Percentiles rank a stretch among this genome's conserved stretches.
These are phyloP conservation scores for Septoria petroselini DNA, from an alignment of 2,329 filamentous ascomycete genomes.

Conservation along the genomic window DNA sequence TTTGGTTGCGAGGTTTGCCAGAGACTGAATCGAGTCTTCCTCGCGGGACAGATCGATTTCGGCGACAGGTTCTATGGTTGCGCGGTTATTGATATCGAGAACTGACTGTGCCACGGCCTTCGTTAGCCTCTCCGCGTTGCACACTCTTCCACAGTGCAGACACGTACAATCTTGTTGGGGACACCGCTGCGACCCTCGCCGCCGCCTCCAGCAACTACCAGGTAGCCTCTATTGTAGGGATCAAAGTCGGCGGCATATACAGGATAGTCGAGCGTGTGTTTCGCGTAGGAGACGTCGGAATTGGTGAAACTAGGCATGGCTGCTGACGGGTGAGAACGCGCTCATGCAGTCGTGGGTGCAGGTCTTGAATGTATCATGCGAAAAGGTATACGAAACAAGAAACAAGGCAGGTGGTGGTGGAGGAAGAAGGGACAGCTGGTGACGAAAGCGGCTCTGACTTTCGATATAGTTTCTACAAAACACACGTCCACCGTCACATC, in stretches of 20 bases:
- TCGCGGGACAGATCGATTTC: slow-evolving; percentile 76
- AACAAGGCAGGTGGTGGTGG: too few species aligned
- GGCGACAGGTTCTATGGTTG: slow-evolving; percentile 60
- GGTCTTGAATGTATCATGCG: too few species aligned
- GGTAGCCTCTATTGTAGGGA: slow-evolving; percentile 68
- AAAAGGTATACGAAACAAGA: too few species aligned
- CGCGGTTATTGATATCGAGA: slow-evolving; percentile 66
- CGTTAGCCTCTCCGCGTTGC: slow-evolving; percentile 12
- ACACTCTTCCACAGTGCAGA: neutral
- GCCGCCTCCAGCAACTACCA: slow-evolving; percentile 84
- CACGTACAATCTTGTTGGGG: slow-evolving; percentile 75
- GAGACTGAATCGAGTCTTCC: slow-evolving; percentile 84
- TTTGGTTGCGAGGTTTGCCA: slow-evolving; percentile 65
- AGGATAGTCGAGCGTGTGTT: slow-evolving; percentile 72
- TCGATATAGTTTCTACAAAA: too few species aligned
- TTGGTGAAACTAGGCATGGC: slow-evolving; percentile 19
- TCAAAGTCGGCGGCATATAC: slow-evolving; percentile 88
- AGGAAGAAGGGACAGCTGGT: too few species aligned
- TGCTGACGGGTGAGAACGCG: neutral
- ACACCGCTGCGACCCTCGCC: slow-evolving; percentile 78
- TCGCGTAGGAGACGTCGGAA: slow-evolving; percentile 49
- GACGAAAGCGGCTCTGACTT: too few species aligned
- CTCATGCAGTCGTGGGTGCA: neutral
- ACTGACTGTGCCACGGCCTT: too few species aligned
- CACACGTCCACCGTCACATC: too few species aligned